phyloP scores from a whole-genome alignment of 73 alveolate genomes.

The Paraurostyla sp. region DNA sequence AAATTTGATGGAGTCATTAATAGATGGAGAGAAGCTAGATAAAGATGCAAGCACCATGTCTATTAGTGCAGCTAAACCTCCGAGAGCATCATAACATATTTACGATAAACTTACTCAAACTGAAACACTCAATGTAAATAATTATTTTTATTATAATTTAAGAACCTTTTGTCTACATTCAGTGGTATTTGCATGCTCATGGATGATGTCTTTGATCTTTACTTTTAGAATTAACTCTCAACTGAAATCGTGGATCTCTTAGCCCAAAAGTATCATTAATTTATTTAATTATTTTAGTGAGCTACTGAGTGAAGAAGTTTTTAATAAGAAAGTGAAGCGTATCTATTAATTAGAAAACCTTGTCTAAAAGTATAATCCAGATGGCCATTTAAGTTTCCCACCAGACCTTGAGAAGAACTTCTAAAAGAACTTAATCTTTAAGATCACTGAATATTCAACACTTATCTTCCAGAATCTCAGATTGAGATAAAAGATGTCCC shows the following conservation, averaged over 20 bases:
- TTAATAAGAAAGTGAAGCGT: constrained; percentile 48
- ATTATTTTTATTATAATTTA: neutral
- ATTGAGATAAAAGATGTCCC: constrained; percentile 38
- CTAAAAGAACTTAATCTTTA: constrained; percentile 53
- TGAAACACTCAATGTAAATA: constrained; percentile 30
- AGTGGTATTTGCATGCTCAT: constrained; percentile 43
- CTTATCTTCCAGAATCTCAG: constrained; percentile 68
- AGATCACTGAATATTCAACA: constrained; percentile 70
- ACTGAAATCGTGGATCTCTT: constrained; percentile 42
- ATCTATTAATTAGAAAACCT: neutral
- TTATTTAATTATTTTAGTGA: constrained; percentile 48
- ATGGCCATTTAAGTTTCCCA: constrained; percentile 33
- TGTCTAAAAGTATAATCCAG: neutral
- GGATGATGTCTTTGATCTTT: constrained; percentile 48
- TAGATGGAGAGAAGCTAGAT: constrained; percentile 5
- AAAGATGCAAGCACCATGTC: neutral
- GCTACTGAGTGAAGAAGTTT: constrained; percentile 55
- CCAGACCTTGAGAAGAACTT: constrained; percentile 49
- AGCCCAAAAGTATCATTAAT: constrained; percentile 34
- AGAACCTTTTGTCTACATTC: constrained; percentile 28
- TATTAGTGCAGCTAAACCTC: neutral
- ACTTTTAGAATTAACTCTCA: constrained; percentile 25
- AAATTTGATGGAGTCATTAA: constrained; percentile 15
- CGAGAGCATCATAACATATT: neutral
- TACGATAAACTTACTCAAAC: constrained; percentile 43